phyloP scores from a whole-genome alignment of 2,329 filamentous ascomycete species.

The Zasmidium cellare region DNA sequence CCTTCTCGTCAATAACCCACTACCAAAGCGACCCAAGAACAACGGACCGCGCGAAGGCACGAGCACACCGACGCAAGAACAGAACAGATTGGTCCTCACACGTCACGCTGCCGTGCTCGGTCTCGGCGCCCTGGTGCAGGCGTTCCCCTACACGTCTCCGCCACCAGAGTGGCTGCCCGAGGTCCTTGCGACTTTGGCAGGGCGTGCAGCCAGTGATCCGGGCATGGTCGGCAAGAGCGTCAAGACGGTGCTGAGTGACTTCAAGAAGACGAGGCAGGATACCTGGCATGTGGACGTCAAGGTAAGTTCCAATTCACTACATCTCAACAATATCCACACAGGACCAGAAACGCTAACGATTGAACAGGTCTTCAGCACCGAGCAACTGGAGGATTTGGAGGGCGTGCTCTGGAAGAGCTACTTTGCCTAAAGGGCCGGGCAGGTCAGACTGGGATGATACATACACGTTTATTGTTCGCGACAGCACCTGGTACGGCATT shows the following conservation, averaged over 20 bases:
- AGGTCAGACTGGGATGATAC: neutral
- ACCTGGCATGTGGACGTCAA: constrained; percentile 98
- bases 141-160: constrained; percentile 93
- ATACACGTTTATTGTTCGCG: neutral
- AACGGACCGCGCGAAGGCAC: constrained; percentile 47
- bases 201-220: constrained; percentile 80
- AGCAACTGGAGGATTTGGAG: constrained; percentile 92
- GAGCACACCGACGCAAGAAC: constrained; percentile 67
- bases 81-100: constrained; percentile 74
- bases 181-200: constrained; percentile 80
- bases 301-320: constrained; percentile 64
- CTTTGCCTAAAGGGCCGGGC: constrained; percentile 72
- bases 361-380: constrained; percentile 72
- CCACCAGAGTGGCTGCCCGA: constrained; percentile 94
- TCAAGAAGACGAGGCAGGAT: constrained; percentile 99
- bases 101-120: constrained; percentile 91
- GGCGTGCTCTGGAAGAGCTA: constrained; percentile 99
- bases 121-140: constrained; percentile 85
- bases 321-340: too few species aligned
- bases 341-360: constrained; percentile 18
- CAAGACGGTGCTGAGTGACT: constrained; percentile 90
- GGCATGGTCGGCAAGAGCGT: constrained; percentile 95
- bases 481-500: neutral
- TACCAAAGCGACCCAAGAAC: constrained; percentile 68
- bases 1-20: constrained; percentile 77